Evolutionary conservation across 306 rosid genomes (phyloP).

Genomic region (Oemleria cerasiformis): DNA sequence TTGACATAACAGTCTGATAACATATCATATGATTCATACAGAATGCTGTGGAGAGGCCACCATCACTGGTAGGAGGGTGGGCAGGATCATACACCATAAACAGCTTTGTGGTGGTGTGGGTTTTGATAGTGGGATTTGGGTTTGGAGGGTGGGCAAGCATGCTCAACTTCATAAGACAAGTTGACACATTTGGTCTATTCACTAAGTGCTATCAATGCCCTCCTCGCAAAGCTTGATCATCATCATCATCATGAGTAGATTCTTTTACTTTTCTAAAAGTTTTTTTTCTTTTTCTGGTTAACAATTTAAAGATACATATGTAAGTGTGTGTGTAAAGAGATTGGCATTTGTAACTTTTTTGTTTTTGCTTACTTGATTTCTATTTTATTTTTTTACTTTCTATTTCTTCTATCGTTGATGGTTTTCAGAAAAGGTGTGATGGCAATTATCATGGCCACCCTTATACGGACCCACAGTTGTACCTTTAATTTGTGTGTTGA

Average conservation of each 20-base stretch:
- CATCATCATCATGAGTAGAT: slow-evolving; percentile 4
- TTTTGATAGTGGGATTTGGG: slow-evolving; percentile 87
- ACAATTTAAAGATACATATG: slow-evolving; percentile 40
- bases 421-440: slow-evolving; percentile 61
- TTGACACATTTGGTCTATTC: slow-evolving; percentile 79
- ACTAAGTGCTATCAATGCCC: slow-evolving; percentile 93
- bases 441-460: slow-evolving; percentile 69
- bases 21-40: slow-evolving; percentile 16
- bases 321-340: slow-evolving; percentile 82
- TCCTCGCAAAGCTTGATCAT: slow-evolving; percentile 59
- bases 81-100: slow-evolving; percentile 68
- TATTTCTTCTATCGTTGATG: slow-evolving; percentile 43
- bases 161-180: slow-evolving; percentile 75
- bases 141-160: slow-evolving; percentile 99
- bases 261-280: slow-evolving; percentile 20
- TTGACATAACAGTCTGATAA: background rate
- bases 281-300: background rate
- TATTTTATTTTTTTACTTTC: slow-evolving; percentile 4
- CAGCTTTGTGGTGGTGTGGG: slow-evolving; percentile 88
- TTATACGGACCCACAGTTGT: slow-evolving; percentile 56
- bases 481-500: slow-evolving; percentile 36
- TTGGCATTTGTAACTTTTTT: slow-evolving; percentile 44
- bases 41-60: slow-evolving; percentile 96
- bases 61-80: slow-evolving; percentile 85
- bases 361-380: slow-evolving; percentile 13